Conservation (phyloP, 116 monocot species). For the Zostera marina region DNA sequence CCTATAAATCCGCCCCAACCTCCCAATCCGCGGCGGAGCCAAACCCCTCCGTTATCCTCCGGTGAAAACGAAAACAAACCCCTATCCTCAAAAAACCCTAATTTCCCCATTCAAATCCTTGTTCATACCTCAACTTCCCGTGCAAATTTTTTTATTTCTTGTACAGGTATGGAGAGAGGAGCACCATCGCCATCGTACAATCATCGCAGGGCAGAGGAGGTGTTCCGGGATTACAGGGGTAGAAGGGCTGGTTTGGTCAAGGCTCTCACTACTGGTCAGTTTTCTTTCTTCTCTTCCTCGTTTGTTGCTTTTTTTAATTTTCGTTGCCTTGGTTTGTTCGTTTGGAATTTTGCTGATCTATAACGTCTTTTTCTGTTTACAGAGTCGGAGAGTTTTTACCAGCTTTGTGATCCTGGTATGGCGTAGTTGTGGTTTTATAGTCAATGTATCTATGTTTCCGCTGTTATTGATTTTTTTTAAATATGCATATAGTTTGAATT, state of each 20-base stretch:
- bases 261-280: conserved; percentile 56
- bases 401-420: conserved; percentile 59
- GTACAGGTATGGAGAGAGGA: conserved; percentile 25
- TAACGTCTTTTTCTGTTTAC: conserved; percentile 8
- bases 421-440: neutral
- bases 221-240: conserved; percentile 61
- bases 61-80: neutral
- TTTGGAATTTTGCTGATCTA: neutral
- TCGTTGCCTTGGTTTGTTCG: neutral
- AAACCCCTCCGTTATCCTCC: neutral
- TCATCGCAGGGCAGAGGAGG: conserved; percentile 63
- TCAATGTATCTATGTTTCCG: neutral
- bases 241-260: conserved; percentile 66
- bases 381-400: conserved; percentile 59
- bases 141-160: neutral
- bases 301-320: neutral
- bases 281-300: neutral
- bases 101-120: neutral
- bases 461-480: neutral
- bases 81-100: neutral
- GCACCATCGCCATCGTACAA: conserved; percentile 22
- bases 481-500: neutral
- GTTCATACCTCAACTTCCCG: neutral
- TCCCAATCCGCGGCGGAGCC: neutral
- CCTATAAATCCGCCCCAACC: neutral